Base-by-base conservation (phyloP, 805 yeast genomes). In the Pichia phayaonensis region DNA sequence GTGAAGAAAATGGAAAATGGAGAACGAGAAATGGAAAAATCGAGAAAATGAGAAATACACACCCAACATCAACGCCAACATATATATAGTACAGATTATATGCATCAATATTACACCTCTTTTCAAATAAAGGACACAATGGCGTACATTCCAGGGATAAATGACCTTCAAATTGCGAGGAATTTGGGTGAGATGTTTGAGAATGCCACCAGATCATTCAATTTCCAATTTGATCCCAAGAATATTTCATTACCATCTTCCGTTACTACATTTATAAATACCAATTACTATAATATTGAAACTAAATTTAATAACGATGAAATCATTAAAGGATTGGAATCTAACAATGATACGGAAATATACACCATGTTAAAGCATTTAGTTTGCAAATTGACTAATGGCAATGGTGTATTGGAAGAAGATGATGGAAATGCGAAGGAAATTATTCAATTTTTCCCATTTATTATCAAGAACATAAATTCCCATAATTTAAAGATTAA, bases 401-500 rank as follows among this genome's bases (percentile, higher is more conserved):
- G 10, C 2, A 27, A 6, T 43, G 39, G n/a, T 11, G 3, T 20
- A 15, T n/a, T n/a, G n/a, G n/a, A n/a, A n/a, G n/a, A n/a, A n/a
- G 24, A 38, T 23, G 44, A 42, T 11, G 44, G 22, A 10, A 42
- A 39, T 12, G 27, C 24, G 15, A 61, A 72, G 48, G 75, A 76
- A 27, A 70, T 75, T 11, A 56, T 71, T 4, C 71, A 67, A 52
- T 77, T 69, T 61, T 92, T 88, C 72, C 89, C 97, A 0, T 90
- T 86, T 60, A 94, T 94, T 6, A 84, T 94, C 50, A 92, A 90
- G 66, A 90, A 90, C 64, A 81, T 90, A 36, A 85, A 88, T 8
- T 82, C 92, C 20, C 58, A 73, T 6, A 79, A 81, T 50, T 62
- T 79, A 39, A 84, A 81, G 54, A 77, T 88, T 27, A 79, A 87